These are phyloP conservation scores for Candida ortonii DNA, from an alignment of 805 yeast genomes.

Conservation along the genomic window DNA sequence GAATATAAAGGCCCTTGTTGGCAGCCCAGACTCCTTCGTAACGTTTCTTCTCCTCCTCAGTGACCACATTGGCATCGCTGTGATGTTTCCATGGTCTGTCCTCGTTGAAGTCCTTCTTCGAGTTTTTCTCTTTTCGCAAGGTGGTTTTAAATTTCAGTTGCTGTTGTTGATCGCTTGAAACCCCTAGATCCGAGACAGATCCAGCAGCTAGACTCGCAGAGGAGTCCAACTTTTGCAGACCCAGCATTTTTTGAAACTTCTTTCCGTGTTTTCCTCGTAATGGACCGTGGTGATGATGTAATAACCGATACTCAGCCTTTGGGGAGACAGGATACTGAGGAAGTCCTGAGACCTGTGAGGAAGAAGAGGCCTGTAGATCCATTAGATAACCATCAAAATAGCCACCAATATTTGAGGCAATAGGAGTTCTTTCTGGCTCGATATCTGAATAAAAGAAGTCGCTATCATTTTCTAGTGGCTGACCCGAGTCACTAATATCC, in stretches of 20 bases:
- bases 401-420: too few species aligned
- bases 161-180: slow-evolving; percentile 11
- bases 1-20: slow-evolving; percentile 65
- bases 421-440: slow-evolving; percentile 6
- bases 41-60: slow-evolving; percentile 71
- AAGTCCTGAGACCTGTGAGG: slow-evolving; percentile 12
- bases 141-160: slow-evolving; percentile 49
- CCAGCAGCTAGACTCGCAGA: slow-evolving; percentile 5
- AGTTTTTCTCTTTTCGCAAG: slow-evolving; percentile 39
- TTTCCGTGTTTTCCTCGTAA: slow-evolving; percentile 23
- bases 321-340: slow-evolving; percentile 24
- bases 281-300: slow-evolving; percentile 25
- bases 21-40: slow-evolving; percentile 95
- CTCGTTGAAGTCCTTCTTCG: slow-evolving; percentile 59
- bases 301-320: slow-evolving; percentile 11
- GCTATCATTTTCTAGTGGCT: slow-evolving; percentile 2
- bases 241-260: slow-evolving; percentile 24
- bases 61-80: slow-evolving; percentile 46
- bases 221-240: slow-evolving; percentile 16
- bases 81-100: slow-evolving; percentile 95
- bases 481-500: slow-evolving; percentile 1
- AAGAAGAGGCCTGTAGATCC: too few species aligned
- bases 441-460: slow-evolving; percentile 7
- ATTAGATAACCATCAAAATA: too few species aligned
- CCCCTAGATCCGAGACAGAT: slow-evolving; percentile 2